Conservation (phyloP, 257 asterid genomes). For the Ocimum tenuiflorum region DNA sequence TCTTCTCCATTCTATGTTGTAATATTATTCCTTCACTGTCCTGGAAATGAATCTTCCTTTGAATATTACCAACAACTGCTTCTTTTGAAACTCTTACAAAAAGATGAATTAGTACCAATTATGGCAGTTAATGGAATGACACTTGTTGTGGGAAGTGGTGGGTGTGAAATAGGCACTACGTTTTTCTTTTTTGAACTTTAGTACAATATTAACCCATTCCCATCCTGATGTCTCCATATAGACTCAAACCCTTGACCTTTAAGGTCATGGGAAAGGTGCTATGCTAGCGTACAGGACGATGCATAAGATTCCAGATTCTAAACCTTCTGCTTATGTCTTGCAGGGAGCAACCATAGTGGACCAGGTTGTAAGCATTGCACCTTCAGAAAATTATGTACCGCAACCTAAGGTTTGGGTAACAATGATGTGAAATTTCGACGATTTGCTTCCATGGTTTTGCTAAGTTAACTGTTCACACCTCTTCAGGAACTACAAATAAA, state of each 20-base stretch:
- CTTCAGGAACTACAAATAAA: conserved; percentile 32
- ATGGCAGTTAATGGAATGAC: background rate
- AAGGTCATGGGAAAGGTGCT: too few relatives aligned
- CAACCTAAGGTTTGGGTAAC: conserved; percentile 42
- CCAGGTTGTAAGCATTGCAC: conserved; percentile 55
- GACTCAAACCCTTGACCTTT: too few relatives aligned
- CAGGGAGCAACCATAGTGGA: conserved; percentile 90
- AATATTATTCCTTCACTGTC: too few relatives aligned
- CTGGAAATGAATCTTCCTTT: background rate
- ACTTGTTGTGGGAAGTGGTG: background rate
- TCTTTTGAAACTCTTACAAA: background rate
- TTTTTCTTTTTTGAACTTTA: too few relatives aligned
- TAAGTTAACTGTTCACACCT: conserved; percentile 5
- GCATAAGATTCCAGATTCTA: background rate
- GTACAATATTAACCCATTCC: too few relatives aligned
- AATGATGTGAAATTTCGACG: background rate
- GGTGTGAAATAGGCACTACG: conserved; percentile 3
- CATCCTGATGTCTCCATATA: too few relatives aligned
- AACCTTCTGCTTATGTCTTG: conserved; percentile 7
- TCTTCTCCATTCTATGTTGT: too few relatives aligned
- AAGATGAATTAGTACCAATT: background rate
- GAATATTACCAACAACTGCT: background rate
- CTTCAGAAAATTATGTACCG: conserved; percentile 52
- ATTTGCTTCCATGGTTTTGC: background rate
- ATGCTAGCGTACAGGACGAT: conserved; percentile 2